Evolutionary conservation across 176 grass and related monocot genomes (phyloP), one percentile per base, ranked within the genome.

Genomic region (Hyparrhenia diplandra): DNA sequence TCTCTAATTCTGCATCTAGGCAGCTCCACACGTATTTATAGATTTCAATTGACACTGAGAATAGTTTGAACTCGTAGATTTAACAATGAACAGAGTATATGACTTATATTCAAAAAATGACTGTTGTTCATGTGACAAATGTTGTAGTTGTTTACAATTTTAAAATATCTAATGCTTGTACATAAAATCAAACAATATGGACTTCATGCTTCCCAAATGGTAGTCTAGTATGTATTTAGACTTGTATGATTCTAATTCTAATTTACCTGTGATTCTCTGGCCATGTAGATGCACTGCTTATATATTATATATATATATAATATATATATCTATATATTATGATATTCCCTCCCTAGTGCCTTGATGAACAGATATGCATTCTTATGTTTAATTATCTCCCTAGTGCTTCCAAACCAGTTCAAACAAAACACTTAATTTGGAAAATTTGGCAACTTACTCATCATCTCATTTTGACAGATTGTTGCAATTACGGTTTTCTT

Each of bases 401-500:
- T n/a, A n/a, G n/a, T n/a, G n/a, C n/a, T n/a, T n/a, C n/a, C n/a
- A n/a, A n/a, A n/a, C n/a, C n/a, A n/a, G n/a, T n/a, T n/a, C n/a
- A n/a, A 12, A 18, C 5, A 10, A 13, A 47, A 21, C 41, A 59
- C 61, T 37, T 79, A 37, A 25, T 80, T 83, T 64, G 46, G 18
- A 58, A 69, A 29, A 14, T 42, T 66, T 69, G 16, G 51, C 25
- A 35, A 69, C 34, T 67, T 45, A n/a, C n/a, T n/a, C n/a, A 6
- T 79, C 29, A 73, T 69, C 59, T 67, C 10, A 68, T 76, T 77
- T 69, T 64, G 78, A 67, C 75, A 99, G 96, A 94, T 99, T 60
- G 76, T 99, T 85, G 97, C 97, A 67, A 96, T 96, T 67, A 88
- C 89, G 13, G 97, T 41, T n/a, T 99, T 89, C 85, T 99, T 99